Base-by-base conservation (phyloP, 106 monocot species). In the Allium sativum region DNA sequence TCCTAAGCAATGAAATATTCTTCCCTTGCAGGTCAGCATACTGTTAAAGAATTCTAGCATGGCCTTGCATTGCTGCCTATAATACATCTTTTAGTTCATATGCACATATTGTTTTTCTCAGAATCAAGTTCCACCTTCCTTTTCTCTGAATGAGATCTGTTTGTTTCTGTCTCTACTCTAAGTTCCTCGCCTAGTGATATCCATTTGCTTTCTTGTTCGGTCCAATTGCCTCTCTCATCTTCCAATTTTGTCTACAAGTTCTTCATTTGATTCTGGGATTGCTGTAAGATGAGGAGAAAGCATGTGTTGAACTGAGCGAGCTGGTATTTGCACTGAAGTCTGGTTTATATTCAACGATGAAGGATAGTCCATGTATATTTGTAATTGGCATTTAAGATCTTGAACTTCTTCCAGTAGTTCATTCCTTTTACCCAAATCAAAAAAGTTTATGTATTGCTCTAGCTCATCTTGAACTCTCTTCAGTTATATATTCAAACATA, bases 11-110 rank as follows among this genome's bases (percentile, higher is more conserved):
- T 53, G 66, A 47, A 62, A 92, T 85, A 71, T 99, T 92, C 45
- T 88, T 99, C 70, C 88, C 98, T 58, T 99, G 79, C 62, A 99
- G 82, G 42, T 99, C 98, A 18, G 98, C 88, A 75, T 92, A 92
- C 65, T 92, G 92, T 42, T 99, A 92, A 55, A 99, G 70, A 72
- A 85, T 92, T 56, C 92, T 71, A 11, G 88, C 85, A 80, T 88
- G 92, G 6, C 82, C 90, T 20, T 85, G 70, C 78, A 99, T 85
- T 44, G 98, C 98, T 54, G 74, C 88, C 45, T 88, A 82, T 53
- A 99, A 40, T 44, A 92, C 98, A 52, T 99, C 98, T 65, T 88
- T 99, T 43, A 99, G 59, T 75, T 99, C 98, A 42, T 78, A 85
- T 12, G 78, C 62, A 70, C 92, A 99, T 77, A n/a, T n/a, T n/a